Evolutionary conservation across 1,284 basidiomycete genomes (phyloP).

Genomic region (Moesziomyces sp.): DNA sequence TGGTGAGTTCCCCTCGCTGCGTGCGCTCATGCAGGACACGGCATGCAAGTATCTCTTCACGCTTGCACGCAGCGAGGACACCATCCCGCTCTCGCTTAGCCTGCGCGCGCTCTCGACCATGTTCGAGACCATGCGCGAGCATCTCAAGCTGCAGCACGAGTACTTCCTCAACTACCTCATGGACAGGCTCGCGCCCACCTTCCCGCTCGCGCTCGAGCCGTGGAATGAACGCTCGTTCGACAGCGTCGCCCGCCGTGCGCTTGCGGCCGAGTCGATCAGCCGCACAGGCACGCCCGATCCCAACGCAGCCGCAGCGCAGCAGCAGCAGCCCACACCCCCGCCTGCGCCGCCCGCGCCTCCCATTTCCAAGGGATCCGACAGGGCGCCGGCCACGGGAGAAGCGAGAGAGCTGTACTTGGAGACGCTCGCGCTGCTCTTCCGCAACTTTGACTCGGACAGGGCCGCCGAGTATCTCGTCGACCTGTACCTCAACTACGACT

Average conservation of each 20-base stretch:
- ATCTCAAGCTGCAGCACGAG: conserved; percentile 96
- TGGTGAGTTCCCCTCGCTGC: conserved; percentile 75
- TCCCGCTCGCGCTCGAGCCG: conserved; percentile 61
- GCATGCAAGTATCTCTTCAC: conserved; percentile 94
- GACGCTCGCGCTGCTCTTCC: conserved; percentile 78
- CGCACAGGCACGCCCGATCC: conserved; percentile 26
- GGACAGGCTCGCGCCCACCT: conserved; percentile 77
- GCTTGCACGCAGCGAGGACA: conserved; percentile 77
- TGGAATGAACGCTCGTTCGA: conserved; percentile 66
- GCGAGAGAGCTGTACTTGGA: conserved; percentile 90
- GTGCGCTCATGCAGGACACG: conserved; percentile 81
- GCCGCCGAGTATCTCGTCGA: conserved; percentile 89
- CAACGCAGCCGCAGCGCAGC: conserved; percentile 6
- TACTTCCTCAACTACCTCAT: conserved; percentile 92
- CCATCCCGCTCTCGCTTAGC: conserved; percentile 80
- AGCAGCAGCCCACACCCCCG: conserved; percentile 70
- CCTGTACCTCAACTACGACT: conserved; percentile 95
- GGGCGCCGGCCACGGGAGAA: conserved; percentile 78
- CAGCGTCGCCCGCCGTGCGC: conserved; percentile 55
- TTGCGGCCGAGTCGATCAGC: conserved; percentile 20
- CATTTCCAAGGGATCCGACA: conserved; percentile 73
- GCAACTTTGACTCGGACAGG: conserved; percentile 69
- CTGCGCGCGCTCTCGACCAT: conserved; percentile 87
- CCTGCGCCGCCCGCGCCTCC: conserved; percentile 70
- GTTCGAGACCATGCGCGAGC: conserved; percentile 85